Base-by-base conservation (phyloP, 2,329 filamentous ascomycete species). In the Arachnomyces sp. region DNA sequence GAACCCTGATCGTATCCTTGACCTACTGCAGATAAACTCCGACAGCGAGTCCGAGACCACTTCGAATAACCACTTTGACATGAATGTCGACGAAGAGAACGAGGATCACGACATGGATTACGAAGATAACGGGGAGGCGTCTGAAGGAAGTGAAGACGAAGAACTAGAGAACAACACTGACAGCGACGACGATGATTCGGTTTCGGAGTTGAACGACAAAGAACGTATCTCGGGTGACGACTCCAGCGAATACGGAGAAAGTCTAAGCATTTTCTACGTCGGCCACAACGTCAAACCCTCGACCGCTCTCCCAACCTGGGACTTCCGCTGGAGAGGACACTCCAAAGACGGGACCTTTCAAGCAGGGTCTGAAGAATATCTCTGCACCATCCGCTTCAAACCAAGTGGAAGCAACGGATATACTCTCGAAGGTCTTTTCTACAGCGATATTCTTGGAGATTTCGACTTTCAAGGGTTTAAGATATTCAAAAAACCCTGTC, bases 251-350 rank as follows among this genome's bases (percentile, higher is more conserved):
- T 13, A 11, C n/a, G 14, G 12, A 3, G 4, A 25, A 25, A 8
- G 9, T 14, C n/a, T 14, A 11, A 16, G 7, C 3, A 16, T 16
- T 21, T 34, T 34, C 32, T 16, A 4, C 32, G 12, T 34, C 32
- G 2, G n/a, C 11, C 11, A 16, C 32, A 34, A 3, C 12, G 8
- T 11, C 2, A 8, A 34, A 5, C 9, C 7, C 7, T 34, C 32
- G 15, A 3, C 14, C 9, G 3, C 12, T 7, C n/a, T 11, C 13
- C 7, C 32, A 12, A 17, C 3, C 5, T 34, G 11, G 32, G 21
- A 34, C 32, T 34, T n/a, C 32, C 32, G 32, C 32, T 34, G 32
- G 32, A 16, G 32, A 16, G 32, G 32, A 16, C 15, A 34, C 9
- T 17, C 32, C 4, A 21, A 14, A 11, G 32, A 34, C 12, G 32